Evolutionary conservation across 441 rosid species (phyloP).

Genomic region (Adansonia gregorii): DNA sequence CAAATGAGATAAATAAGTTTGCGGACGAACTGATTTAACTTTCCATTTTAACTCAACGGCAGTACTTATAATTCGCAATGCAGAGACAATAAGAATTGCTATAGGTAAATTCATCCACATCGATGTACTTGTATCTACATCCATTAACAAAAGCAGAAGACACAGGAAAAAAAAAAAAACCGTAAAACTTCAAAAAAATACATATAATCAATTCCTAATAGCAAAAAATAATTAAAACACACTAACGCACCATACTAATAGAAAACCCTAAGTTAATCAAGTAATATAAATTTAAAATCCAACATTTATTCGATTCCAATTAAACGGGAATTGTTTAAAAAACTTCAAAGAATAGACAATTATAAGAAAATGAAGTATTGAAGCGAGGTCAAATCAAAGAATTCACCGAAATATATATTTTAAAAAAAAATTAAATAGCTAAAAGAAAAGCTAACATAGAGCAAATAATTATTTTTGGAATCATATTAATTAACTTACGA

Average conservation of each 20-base stretch:
- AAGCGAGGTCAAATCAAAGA: not conserved
- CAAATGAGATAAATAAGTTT: conserved; percentile 55
- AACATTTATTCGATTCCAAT: not conserved
- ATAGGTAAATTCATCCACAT: conserved; percentile 97
- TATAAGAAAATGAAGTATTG: not conserved
- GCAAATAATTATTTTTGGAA: not conserved
- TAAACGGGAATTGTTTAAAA: not conserved
- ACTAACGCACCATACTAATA: not conserved
- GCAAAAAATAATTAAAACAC: not conserved
- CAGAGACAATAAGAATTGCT: conserved; percentile 60
- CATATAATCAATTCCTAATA: not conserved
- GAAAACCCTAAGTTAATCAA: conserved; percentile 4
- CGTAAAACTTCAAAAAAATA: not conserved
- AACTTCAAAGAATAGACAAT: not conserved
- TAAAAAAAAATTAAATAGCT: not conserved
- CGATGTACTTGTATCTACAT: conserved; percentile 89
- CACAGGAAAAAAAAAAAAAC: not conserved
- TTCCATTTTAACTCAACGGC: conserved; percentile 89
- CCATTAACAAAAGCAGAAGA: conserved; percentile 17
- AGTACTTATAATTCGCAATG: conserved; percentile 53
- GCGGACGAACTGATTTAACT: conserved; percentile 33
- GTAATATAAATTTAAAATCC: not conserved
- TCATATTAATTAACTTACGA: conserved; percentile 53
- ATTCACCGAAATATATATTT: not conserved
- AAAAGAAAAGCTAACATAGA: conserved; percentile 9